Evolutionary conservation across 1,284 basidiomycete species (phyloP).

Genomic region (Fomitopsis palustris): DNA sequence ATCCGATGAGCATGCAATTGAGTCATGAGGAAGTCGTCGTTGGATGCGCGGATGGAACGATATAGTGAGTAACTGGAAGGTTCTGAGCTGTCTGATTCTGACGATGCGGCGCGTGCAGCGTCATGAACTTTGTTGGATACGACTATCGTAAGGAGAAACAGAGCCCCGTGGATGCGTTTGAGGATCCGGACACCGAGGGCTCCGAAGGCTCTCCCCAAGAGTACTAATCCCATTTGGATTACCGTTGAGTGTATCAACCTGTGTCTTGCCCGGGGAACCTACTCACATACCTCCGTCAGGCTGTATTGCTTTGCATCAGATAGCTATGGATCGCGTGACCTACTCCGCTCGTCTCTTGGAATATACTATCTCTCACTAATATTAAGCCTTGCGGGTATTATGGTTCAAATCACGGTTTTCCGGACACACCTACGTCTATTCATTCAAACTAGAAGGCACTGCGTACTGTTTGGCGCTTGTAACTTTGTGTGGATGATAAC

Average conservation of each 20-base stretch:
- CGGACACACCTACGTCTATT: no score
- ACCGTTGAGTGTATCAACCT: not conserved
- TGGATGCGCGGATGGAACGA: constrained; percentile 84
- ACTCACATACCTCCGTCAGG: not conserved
- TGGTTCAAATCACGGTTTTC: no score
- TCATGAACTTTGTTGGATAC: constrained; percentile 74
- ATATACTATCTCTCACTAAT: no score
- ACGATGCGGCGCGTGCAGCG: constrained; percentile 33
- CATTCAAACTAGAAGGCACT: no score
- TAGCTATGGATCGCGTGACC: no score
- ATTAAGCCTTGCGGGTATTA: no score
- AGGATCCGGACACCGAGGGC: not conserved
- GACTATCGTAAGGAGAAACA: constrained; percentile 40
- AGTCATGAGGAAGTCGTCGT: constrained; percentile 85
- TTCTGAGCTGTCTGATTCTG: not conserved
- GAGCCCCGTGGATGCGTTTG: not conserved
- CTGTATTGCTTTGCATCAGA: no score
- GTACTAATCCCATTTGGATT: not conserved
- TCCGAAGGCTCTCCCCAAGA: not conserved
- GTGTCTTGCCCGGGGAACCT: not conserved
- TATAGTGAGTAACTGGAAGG: constrained; percentile 57
- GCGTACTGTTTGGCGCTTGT: no score
- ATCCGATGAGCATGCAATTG: constrained; percentile 86
- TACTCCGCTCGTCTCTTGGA: no score
- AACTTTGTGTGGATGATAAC: no score